A percentile compares a stretch with the other conserved stretches of the same genome.
Evolutionary conservation across 345 rosid species (phyloP).

Genomic region (Boechera divaricarpa): DNA sequence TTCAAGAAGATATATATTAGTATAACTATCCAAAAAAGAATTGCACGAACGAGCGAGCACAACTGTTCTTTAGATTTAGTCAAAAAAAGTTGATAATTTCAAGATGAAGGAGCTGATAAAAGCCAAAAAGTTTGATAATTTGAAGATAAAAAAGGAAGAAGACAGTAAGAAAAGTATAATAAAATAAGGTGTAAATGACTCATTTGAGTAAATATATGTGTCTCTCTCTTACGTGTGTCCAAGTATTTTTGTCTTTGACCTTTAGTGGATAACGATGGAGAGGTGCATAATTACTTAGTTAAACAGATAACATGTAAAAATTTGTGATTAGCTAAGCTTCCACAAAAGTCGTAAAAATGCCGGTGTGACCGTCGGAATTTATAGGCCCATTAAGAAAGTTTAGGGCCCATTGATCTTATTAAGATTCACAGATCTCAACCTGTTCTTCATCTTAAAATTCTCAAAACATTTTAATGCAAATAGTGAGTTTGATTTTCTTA

Average conservation of each 20-base stretch:
- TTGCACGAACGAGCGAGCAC: conserved; percentile 4
- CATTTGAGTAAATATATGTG: conserved; percentile 16
- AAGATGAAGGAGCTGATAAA: neutral
- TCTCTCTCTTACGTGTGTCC: conserved; percentile 32
- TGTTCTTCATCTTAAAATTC: neutral
- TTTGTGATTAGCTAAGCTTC: conserved; percentile 31
- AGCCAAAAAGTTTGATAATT: neutral
- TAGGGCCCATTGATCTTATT: neutral
- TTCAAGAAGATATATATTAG: neutral
- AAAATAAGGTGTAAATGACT: conserved; percentile 29
- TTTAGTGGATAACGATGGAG: conserved; percentile 49
- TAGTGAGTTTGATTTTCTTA: neutral
- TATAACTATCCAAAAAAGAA: neutral
- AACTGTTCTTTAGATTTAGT: conserved; percentile 7
- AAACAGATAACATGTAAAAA: neutral
- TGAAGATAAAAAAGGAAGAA: neutral
- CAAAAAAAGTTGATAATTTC: conserved; percentile 30
- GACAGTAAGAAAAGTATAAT: conserved; percentile 5
- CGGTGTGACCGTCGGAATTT: conserved; percentile 2
- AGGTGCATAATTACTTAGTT: conserved; percentile 38
- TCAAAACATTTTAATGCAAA: neutral
- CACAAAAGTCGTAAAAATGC: conserved; percentile 16
- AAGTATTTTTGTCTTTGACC: conserved; percentile 31
- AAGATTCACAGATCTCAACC: neutral
- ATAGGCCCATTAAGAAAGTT: neutral